Percentiles rank a stretch among this genome's conserved stretches.
Conservation (phyloP, 2,329 filamentous ascomycete species). For the Niveomyces coronatus region DNA sequence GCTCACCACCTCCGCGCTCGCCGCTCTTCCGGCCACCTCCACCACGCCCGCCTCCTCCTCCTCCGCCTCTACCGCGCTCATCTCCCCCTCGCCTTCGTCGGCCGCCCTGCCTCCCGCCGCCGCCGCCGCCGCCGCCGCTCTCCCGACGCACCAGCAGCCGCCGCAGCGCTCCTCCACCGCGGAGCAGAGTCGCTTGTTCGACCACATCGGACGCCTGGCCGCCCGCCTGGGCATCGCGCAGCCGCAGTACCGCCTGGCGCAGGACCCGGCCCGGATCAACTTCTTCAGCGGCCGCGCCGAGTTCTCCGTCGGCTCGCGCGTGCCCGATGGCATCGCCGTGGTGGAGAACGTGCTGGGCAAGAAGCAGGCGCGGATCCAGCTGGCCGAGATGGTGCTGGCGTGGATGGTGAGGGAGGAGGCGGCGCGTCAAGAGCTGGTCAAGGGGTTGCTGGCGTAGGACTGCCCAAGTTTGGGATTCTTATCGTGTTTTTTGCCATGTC, state of each 20-base stretch:
- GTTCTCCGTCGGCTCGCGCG: slow-evolving; percentile 20
- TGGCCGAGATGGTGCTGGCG: slow-evolving; percentile 29
- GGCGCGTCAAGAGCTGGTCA: slow-evolving; percentile 7
- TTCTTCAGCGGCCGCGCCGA: slow-evolving; percentile 27
- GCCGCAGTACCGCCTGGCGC: slow-evolving; percentile 25
- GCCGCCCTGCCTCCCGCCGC: background rate
- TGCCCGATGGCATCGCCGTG: slow-evolving; percentile 23
- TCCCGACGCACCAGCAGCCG: background rate
- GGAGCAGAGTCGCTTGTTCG: slow-evolving; percentile 12
- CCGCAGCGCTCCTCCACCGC: slow-evolving; percentile 7
- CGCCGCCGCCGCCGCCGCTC: background rate
- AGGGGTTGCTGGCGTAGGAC: background rate
- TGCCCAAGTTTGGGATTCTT: no score
- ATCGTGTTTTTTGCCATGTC: no score
- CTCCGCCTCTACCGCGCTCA: background rate
- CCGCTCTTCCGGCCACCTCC: background rate
- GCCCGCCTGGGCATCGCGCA: slow-evolving; percentile 19
- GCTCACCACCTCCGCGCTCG: background rate
- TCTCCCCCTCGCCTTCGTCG: no score
- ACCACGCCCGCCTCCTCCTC: background rate
- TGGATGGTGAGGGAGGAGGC: slow-evolving; percentile 22
- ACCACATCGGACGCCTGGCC: slow-evolving; percentile 24
- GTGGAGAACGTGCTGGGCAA: slow-evolving; percentile 25
- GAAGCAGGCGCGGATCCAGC: slow-evolving; percentile 24
- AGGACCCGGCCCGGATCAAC: slow-evolving; percentile 12